These are phyloP conservation scores for Sporodiniella umbellata DNA, from an alignment of 371 early-diverging fungal genomes.

Conservation along the genomic window DNA sequence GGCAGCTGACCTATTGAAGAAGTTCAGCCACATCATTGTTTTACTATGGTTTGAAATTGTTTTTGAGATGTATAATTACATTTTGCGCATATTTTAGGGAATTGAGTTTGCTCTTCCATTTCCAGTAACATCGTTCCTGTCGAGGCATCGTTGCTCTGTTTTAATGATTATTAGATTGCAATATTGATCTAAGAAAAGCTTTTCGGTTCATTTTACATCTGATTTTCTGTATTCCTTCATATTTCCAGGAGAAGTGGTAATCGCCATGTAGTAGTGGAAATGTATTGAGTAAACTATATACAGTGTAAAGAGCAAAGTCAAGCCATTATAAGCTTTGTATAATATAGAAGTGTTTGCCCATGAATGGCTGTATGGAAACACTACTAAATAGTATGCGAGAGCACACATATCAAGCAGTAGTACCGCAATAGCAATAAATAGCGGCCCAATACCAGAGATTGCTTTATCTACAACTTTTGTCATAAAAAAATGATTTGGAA, in stretches of 20 bases:
- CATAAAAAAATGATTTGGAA: constrained; percentile 22
- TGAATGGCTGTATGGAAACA: constrained; percentile 43
- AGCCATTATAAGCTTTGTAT: constrained; percentile 27
- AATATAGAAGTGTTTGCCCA: constrained; percentile 25
- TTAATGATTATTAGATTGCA: neutral
- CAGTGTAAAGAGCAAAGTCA: constrained; percentile 34
- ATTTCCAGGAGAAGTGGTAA: constrained; percentile 50
- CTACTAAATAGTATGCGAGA: constrained; percentile 44
- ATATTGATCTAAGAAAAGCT: neutral
- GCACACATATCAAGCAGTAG: constrained; percentile 49
- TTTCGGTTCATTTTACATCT: constrained; percentile 5
- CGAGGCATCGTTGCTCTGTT: constrained; percentile 24
- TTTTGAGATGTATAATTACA: constrained; percentile 21
- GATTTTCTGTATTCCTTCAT: constrained; percentile 27
- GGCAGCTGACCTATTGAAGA: constrained; percentile 50
- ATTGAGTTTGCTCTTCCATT: constrained; percentile 45
- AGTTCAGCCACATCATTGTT: neutral
- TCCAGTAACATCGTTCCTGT: constrained; percentile 39
- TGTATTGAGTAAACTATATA: constrained; percentile 56
- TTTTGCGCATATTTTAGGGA: constrained; percentile 50
- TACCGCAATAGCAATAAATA: constrained; percentile 51
- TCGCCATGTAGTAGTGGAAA: constrained; percentile 61
- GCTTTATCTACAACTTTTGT: constrained; percentile 49
- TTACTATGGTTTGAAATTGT: neutral
- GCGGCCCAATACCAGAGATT: constrained; percentile 51